Percentiles rank a stretch among this genome's conserved stretches.
Evolutionary conservation across 2,329 filamentous ascomycete species (phyloP).

Genomic region (Xylariaceae sp.): DNA sequence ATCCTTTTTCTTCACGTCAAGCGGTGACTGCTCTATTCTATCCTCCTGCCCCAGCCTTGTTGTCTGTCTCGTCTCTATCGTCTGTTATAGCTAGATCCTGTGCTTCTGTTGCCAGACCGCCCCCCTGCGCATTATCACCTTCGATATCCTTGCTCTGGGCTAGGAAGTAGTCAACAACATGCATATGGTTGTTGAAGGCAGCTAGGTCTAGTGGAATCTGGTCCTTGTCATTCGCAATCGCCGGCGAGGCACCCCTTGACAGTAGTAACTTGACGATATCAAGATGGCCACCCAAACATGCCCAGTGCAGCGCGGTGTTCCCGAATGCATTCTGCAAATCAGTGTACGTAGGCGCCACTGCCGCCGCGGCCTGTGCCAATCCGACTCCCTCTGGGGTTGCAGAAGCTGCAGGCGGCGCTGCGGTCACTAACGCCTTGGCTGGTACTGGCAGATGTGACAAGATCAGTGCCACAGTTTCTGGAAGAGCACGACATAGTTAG

Average conservation of each 20-base stretch:
- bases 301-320: constrained; percentile 95
- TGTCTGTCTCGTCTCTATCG: constrained; percentile 20
- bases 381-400: constrained; percentile 31
- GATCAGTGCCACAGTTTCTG: constrained; percentile 49
- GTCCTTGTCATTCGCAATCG: constrained; percentile 80
- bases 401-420: neutral
- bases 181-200: constrained; percentile 70
- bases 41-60: constrained; percentile 6
- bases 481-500: constrained; percentile 15
- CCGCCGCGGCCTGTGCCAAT: constrained; percentile 47
- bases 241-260: constrained; percentile 76
- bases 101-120: constrained; percentile 48
- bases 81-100: constrained; percentile 39
- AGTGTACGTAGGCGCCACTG: constrained; percentile 55
- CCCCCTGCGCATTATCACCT: constrained; percentile 51
- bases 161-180: constrained; percentile 67
- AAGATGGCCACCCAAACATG: constrained; percentile 86
- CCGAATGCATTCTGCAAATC: constrained; percentile 78
- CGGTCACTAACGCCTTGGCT: constrained; percentile 17
- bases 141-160: constrained; percentile 55
- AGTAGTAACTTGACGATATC: constrained; percentile 79
- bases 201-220: constrained; percentile 80
- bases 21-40: neutral
- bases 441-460: constrained; percentile 28
- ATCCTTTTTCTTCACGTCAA: neutral